These are phyloP conservation scores for Lumnitzera racemosa DNA, from an alignment of 345 rosid species.

Conservation along the genomic window DNA sequence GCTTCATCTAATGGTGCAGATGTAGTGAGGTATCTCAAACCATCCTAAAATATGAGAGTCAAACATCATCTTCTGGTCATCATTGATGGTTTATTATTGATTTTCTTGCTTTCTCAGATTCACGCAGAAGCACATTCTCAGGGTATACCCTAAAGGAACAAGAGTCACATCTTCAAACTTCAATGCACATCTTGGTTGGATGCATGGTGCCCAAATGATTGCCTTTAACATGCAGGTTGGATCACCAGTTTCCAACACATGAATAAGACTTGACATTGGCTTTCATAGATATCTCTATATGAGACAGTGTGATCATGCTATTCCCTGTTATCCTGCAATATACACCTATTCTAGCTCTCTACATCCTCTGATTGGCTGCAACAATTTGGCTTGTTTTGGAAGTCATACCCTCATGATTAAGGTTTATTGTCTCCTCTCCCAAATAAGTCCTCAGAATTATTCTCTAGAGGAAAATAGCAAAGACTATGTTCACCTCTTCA, in stretches of 20 bases:
- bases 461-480: no score
- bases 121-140: slow-evolving; percentile 65
- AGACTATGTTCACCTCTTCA: no score
- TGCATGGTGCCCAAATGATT: slow-evolving; percentile 99
- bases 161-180: slow-evolving; percentile 85
- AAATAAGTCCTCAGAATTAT: no score
- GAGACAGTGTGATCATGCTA: background rate
- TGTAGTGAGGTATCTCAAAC: slow-evolving; percentile 41
- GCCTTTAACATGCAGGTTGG: slow-evolving; percentile 92
- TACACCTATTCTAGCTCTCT: no score
- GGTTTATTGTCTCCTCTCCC: no score
- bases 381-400: no score
- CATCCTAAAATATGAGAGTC: background rate
- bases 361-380: no score
- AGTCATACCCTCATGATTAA: no score
- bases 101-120: slow-evolving; percentile 36
- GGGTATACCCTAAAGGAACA: slow-evolving; percentile 87
- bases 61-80: background rate
- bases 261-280: background rate
- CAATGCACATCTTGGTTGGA: slow-evolving; percentile 84
- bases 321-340: no score
- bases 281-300: background rate
- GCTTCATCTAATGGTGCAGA: slow-evolving; percentile 40
- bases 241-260: background rate
- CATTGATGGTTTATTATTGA: background rate